Evolutionary conservation across 805 yeast genomes (phyloP).

Genomic region (Candida corydali): DNA sequence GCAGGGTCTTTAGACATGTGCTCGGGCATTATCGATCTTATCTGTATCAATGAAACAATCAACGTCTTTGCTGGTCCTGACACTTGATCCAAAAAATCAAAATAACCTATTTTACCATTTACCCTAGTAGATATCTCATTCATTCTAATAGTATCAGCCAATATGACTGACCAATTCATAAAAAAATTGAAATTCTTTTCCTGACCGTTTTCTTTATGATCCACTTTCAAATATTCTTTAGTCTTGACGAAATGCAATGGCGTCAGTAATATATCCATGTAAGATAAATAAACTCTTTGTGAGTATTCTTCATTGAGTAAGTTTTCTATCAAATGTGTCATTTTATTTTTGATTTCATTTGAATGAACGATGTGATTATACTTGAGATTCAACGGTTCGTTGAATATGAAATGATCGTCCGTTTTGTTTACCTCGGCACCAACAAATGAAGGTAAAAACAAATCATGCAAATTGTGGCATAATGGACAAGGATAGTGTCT

Average conservation of each 20-base stretch:
- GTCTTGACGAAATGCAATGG: constrained; percentile 1
- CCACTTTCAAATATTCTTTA: constrained; percentile 1
- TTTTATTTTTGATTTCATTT: constrained; percentile 21
- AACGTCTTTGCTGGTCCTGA: constrained; percentile 27
- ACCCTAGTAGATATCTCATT: constrained; percentile 56
- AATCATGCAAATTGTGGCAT: constrained; percentile 43
- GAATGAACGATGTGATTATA: constrained; percentile 22
- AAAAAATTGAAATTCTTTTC: constrained; percentile 17
- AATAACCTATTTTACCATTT: constrained; percentile 27
- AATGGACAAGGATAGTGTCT: constrained; percentile 44
- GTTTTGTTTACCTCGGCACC: constrained; percentile 19
- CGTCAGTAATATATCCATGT: constrained; percentile 2
- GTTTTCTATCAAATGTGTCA: constrained; percentile 17
- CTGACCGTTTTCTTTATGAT: constrained; percentile 9
- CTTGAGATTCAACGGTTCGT: constrained; percentile 11
- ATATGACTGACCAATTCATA: constrained; percentile 19
- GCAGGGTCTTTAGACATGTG: not conserved
- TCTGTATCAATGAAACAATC: constrained; percentile 42
- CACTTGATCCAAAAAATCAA: constrained; percentile 21
- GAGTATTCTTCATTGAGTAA: constrained; percentile 15
- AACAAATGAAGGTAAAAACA: constrained; percentile 42
- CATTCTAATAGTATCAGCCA: constrained; percentile 53
- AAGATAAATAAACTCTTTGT: not conserved
- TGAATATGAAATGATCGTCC: constrained; percentile 8
- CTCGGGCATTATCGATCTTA: constrained; percentile 21